Evolutionary conservation across 139 green algal genomes (phyloP).

Genomic region (Mesotaenium endlicherianum): DNA sequence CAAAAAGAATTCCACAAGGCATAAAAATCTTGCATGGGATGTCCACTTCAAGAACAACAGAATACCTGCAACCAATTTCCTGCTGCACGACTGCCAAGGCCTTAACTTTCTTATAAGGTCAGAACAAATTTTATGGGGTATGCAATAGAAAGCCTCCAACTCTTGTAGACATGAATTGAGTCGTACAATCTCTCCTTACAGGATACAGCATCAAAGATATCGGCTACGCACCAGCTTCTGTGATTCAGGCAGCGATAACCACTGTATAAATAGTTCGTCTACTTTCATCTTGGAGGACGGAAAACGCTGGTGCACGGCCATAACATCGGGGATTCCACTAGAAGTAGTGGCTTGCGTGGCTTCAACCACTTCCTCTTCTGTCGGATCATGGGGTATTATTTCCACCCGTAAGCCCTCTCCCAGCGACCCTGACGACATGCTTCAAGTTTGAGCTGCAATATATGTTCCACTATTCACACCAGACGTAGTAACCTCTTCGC

Average conservation of each 20-base stretch:
- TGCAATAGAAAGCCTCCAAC: background rate
- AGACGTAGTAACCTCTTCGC: too few species aligned
- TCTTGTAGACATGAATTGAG: too few species aligned
- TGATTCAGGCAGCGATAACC: constrained; percentile 85
- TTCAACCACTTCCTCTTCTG: background rate
- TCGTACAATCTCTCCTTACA: background rate
- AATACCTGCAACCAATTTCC: too few species aligned
- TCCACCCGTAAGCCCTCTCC: constrained; percentile 3
- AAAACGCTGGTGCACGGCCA: constrained; percentile 42
- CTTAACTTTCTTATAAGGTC: too few species aligned
- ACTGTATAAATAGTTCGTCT: constrained; percentile 94
- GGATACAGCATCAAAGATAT: background rate
- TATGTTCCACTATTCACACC: too few species aligned
- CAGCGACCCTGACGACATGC: background rate
- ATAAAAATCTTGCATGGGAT: too few species aligned
- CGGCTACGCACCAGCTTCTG: constrained; percentile 74
- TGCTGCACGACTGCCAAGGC: too few species aligned
- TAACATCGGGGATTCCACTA: background rate
- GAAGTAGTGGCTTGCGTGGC: background rate
- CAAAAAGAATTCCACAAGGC: too few species aligned
- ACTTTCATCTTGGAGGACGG: constrained; percentile 83
- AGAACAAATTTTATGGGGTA: constrained; percentile 5
- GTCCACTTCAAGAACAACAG: too few species aligned
- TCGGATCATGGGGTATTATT: background rate
- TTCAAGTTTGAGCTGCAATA: too few species aligned